Conservation (phyloP, 106 monocot genomes). For the Hemerocallis citrina region DNA sequence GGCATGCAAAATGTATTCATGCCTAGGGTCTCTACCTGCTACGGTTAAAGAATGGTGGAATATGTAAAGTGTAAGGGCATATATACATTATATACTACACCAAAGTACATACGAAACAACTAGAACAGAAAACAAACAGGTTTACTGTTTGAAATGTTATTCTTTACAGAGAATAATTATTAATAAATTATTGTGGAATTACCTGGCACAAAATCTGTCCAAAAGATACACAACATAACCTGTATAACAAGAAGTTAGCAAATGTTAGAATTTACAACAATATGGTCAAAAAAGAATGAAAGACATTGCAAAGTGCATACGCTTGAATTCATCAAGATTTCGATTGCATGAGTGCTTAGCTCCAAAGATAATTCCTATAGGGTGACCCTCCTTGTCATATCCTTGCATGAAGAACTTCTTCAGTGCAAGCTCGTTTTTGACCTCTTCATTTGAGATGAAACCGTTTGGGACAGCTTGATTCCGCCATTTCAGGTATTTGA, state of each 20-base stretch:
- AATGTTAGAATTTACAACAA: background rate
- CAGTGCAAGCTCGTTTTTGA: slow-evolving; percentile 49
- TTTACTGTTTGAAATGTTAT: no score
- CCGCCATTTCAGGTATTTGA: slow-evolving; percentile 73
- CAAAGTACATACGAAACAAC: no score
- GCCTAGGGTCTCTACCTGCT: no score
- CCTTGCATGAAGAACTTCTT: slow-evolving; percentile 66
- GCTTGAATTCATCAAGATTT: slow-evolving; percentile 59
- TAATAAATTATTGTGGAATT: no score
- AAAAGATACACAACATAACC: slow-evolving; percentile 52
- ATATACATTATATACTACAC: no score
- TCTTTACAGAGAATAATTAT: no score
- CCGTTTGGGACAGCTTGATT: slow-evolving; percentile 40
- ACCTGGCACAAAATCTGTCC: slow-evolving; percentile 73
- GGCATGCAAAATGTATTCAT: no score
- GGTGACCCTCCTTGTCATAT: slow-evolving; percentile 56
- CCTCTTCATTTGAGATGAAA: slow-evolving; percentile 52
- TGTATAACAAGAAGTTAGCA: slow-evolving; percentile 10
- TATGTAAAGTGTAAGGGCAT: no score
- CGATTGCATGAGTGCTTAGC: slow-evolving; percentile 41
- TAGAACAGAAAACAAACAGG: no score
- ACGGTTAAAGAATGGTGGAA: no score
- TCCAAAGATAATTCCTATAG: slow-evolving; percentile 40
- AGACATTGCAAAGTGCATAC: slow-evolving; percentile 39
- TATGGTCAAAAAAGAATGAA: background rate